phyloP scores from a whole-genome alignment of 2,329 filamentous ascomycete species.

The Lasiodiplodia theobromae region DNA sequence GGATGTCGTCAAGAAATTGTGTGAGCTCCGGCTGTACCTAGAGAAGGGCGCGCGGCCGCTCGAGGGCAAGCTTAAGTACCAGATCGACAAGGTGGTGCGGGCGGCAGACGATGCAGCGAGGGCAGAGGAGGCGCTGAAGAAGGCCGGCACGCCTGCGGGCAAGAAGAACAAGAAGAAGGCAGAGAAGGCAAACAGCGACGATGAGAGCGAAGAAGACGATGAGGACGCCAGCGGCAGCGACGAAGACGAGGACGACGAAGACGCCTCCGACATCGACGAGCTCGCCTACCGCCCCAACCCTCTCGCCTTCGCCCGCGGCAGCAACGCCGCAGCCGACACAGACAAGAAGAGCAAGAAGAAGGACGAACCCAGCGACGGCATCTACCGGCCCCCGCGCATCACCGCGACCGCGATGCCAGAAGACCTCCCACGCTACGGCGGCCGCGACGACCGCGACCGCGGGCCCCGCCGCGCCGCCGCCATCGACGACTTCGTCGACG shows the following conservation, averaged over 20 bases:
- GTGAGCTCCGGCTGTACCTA: conserved; percentile 88
- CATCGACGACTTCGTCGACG: conserved; percentile 88
- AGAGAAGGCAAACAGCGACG: conserved; percentile 43
- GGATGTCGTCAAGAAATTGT: conserved; percentile 82
- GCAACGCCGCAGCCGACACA: conserved; percentile 34
- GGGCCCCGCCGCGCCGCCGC: conserved; percentile 77
- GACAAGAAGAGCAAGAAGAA: conserved; percentile 39
- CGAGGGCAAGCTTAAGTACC: conserved; percentile 90
- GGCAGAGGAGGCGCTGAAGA: conserved; percentile 44
- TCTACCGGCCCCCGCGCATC: conserved; percentile 90
- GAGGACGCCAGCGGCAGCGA: conserved; percentile 49
- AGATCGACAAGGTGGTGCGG: conserved; percentile 92
- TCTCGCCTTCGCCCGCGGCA: conserved; percentile 49
- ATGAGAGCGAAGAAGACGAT: conserved; percentile 41
- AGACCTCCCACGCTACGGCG: conserved; percentile 37
- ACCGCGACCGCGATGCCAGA: conserved; percentile 82
- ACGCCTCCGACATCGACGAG: conserved; percentile 57
- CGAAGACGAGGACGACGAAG: conserved; percentile 50
- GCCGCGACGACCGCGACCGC: conserved; percentile 68
- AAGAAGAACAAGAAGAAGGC: conserved; percentile 38
- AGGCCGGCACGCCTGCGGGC: conserved; percentile 31
- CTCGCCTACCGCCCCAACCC: conserved; percentile 70
- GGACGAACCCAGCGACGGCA: conserved; percentile 62
- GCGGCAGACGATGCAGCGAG: conserved; percentile 78
- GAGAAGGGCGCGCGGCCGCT: conserved; percentile 91